These are phyloP conservation scores for Fusarium paranaense DNA, from an alignment of 2,329 filamentous ascomycete species.

Conservation along the genomic window DNA sequence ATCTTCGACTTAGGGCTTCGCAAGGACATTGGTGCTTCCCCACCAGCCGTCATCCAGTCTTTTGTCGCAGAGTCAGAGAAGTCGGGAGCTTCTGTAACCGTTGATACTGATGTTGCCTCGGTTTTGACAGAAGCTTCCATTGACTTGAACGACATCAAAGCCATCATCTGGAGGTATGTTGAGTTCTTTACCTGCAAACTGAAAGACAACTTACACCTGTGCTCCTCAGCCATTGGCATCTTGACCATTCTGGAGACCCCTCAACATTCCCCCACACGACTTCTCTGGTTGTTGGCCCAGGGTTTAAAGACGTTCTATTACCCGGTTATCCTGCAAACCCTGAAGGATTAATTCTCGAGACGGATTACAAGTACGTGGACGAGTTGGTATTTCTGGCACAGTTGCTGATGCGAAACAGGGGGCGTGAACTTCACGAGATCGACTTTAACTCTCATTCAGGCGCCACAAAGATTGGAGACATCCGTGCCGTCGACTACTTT, in stretches of 20 bases:
- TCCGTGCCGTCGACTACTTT: conserved; percentile 28
- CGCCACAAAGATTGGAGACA: conserved; percentile 7
- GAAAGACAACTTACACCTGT: background rate
- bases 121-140: conserved; percentile 7
- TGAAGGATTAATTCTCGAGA: conserved; percentile 9
- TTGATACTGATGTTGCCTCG: conserved; percentile 18
- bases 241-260: conserved; percentile 27
- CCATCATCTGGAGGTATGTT: conserved; percentile 31
- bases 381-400: fast-evolving
- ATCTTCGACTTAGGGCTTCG: conserved; percentile 28
- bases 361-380: conserved; percentile 9
- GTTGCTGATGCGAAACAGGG: background rate
- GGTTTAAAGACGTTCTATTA: conserved; percentile 20
- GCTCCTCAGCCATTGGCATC: conserved; percentile 16
- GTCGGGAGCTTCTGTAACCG: background rate
- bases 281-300: conserved; percentile 24
- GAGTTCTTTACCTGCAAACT: background rate
- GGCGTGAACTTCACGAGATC: conserved; percentile 16
- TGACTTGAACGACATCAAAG: background rate
- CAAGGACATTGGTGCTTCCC: conserved; percentile 4
- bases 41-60: background rate
- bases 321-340: conserved; percentile 22
- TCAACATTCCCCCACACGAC: conserved; percentile 27
- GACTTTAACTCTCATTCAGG: background rate
- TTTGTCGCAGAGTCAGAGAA: background rate